A percentile compares a stretch with the other conserved stretches of the same genome.
phyloP scores from a whole-genome alignment of 129 eudicot genomes.

The Ambrosia artemisiifolia region DNA sequence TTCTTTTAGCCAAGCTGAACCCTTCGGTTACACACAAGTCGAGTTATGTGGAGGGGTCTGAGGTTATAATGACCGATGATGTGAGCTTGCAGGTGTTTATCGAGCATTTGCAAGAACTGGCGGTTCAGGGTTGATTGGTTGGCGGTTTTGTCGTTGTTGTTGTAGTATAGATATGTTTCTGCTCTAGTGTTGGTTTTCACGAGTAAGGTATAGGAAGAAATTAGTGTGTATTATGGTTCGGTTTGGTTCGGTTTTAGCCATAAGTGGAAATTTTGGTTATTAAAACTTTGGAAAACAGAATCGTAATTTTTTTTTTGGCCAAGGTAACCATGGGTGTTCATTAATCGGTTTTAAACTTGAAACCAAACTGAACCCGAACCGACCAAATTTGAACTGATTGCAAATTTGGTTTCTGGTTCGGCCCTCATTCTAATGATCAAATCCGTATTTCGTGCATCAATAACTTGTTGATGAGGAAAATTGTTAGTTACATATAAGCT shows the following conservation, averaged over 20 bases:
- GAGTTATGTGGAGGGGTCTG: slow-evolving; percentile 60
- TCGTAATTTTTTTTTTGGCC: not conserved
- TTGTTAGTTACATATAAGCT: no score
- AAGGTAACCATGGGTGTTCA: no score
- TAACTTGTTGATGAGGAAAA: no score
- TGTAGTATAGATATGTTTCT: slow-evolving; percentile 21
- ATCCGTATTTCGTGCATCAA: no score
- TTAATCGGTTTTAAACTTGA: no score
- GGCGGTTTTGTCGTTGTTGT: not conserved
- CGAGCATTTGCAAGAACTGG: slow-evolving; percentile 81
- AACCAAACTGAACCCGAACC: no score
- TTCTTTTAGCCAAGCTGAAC: slow-evolving; percentile 93
- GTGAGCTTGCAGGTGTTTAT: slow-evolving; percentile 81
- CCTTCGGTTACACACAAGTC: slow-evolving; percentile 92
- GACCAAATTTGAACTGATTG: no score
- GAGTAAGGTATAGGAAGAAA: slow-evolving; percentile 1
- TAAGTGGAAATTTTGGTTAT: not conserved
- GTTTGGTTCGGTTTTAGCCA: not conserved
- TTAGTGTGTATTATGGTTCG: not conserved
- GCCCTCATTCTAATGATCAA: no score
- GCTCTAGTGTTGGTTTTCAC: not conserved
- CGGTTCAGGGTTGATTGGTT: slow-evolving; percentile 71
- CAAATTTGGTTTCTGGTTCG: no score
- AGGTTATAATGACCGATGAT: slow-evolving; percentile 84
- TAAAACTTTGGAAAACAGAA: not conserved